phyloP scores from a whole-genome alignment of 208 protist genomes.

The Wallacemonas sp. region DNA sequence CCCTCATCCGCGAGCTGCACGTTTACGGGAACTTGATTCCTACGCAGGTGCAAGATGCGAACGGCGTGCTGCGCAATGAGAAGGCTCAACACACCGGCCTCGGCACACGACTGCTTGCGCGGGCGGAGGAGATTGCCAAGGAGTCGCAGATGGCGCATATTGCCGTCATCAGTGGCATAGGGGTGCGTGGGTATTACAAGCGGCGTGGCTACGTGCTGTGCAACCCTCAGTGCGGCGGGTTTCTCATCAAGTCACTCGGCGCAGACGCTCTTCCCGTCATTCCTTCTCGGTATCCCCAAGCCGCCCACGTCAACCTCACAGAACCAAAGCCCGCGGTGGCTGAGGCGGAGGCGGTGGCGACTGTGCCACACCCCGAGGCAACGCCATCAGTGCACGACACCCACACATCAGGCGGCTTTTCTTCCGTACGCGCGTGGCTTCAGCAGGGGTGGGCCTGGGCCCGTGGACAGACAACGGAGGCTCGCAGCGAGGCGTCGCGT shows the following conservation, averaged over 20 bases:
- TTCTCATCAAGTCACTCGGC: slow-evolving; percentile 61
- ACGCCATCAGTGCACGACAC: too few relatives aligned
- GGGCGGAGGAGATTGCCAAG: slow-evolving; percentile 95
- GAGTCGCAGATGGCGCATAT: slow-evolving; percentile 90
- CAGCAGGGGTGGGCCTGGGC: not conserved
- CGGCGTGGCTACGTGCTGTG: slow-evolving; percentile 92
- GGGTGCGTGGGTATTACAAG: slow-evolving; percentile 97
- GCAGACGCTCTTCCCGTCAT: not conserved
- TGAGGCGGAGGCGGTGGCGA: not conserved
- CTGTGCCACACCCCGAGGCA: not conserved
- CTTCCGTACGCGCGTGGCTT: not conserved
- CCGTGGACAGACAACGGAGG: not conserved
- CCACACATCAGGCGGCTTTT: too few relatives aligned
- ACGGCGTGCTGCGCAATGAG: slow-evolving; percentile 26
- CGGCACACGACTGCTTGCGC: slow-evolving; percentile 95
- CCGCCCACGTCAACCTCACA: not conserved
- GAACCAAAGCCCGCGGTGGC: not conserved
- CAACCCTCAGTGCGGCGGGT: slow-evolving; percentile 40
- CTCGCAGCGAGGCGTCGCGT: not conserved
- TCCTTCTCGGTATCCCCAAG: not conserved
- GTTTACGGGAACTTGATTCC: slow-evolving; percentile 92
- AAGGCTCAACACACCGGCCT: slow-evolving; percentile 97
- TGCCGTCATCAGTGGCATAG: slow-evolving; percentile 98
- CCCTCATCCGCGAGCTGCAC: slow-evolving; percentile 98
- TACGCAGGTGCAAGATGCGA: slow-evolving; percentile 16